Conservation (phyloP, 192 early-diverging fungal genomes). For the Funneliformis mosseae region DNA sequence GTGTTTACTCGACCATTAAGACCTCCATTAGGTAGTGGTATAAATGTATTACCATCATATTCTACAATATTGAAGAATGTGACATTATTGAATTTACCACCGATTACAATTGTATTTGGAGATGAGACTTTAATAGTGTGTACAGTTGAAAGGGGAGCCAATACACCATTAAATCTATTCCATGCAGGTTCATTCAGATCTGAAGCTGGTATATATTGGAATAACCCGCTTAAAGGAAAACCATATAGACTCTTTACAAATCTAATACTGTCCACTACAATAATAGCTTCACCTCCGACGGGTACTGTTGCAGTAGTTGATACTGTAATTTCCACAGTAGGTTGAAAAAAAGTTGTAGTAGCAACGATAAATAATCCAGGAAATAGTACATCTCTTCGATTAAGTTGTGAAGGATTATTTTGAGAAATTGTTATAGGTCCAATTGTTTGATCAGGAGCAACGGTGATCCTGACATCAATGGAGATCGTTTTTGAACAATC, state of each 20-base stretch:
- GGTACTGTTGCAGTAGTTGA: constrained; percentile 18
- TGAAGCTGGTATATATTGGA: constrained; percentile 10
- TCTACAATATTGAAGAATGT: constrained; percentile 60
- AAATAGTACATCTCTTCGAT: constrained; percentile 50
- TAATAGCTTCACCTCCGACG: constrained; percentile 22
- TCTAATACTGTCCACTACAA: constrained; percentile 40
- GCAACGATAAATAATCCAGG: constrained; percentile 49
- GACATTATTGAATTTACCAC: constrained; percentile 58
- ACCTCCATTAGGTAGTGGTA: constrained; percentile 41
- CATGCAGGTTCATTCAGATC: not conserved
- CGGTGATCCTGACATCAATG: constrained; percentile 41
- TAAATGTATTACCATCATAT: constrained; percentile 47
- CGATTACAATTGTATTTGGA: constrained; percentile 53
- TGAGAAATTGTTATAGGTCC: constrained; percentile 46
- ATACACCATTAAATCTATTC: constrained; percentile 25
- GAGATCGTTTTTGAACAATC: constrained; percentile 7
- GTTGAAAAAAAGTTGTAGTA: constrained; percentile 50
- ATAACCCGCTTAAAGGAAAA: constrained; percentile 24
- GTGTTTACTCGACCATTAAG: constrained; percentile 51
- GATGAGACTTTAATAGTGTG: constrained; percentile 44
- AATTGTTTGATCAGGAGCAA: constrained; percentile 36
- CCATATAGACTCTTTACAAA: constrained; percentile 36
- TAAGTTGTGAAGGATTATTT: constrained; percentile 37
- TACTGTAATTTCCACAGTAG: constrained; percentile 51
- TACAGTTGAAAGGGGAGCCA: constrained; percentile 53